Percentiles rank a stretch among this genome's conserved stretches.
Conservation (phyloP, 768 basidiomycete species). For the Melanogaster broomeanus region DNA sequence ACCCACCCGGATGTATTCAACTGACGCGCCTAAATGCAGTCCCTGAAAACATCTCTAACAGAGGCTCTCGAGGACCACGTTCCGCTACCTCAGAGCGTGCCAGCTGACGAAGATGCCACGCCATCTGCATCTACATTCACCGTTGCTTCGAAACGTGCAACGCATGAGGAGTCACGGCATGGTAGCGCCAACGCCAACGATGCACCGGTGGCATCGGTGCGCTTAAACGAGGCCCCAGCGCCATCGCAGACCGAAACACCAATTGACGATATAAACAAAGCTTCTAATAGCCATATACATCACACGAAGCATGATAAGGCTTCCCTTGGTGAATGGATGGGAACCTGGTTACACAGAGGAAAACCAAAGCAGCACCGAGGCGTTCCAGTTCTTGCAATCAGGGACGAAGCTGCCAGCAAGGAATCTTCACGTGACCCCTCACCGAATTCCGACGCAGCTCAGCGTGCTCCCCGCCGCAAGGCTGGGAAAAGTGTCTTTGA, state of each 20-base stretch:
- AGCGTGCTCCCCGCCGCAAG: constrained; percentile 36
- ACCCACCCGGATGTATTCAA: neutral
- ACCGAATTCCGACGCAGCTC: constrained; percentile 16
- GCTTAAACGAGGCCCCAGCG: constrained; percentile 2
- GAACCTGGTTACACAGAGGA: constrained; percentile 68
- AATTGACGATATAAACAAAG: constrained; percentile 8
- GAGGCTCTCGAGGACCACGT: constrained; percentile 55
- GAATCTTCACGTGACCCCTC: constrained; percentile 24
- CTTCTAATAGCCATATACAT: constrained; percentile 7
- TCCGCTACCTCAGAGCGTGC: constrained; percentile 27
- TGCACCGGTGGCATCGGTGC: neutral
- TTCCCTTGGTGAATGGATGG: constrained; percentile 72
- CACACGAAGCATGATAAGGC: constrained; percentile 34
- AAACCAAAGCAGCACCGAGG: constrained; percentile 34
- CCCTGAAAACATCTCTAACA: constrained; percentile 45
- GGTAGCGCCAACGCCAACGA: neutral
- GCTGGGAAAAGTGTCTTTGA: constrained; percentile 69
- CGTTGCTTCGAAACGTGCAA: neutral
- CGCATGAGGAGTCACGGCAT: neutral
- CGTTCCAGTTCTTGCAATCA: constrained; percentile 19
- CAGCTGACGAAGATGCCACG: constrained; percentile 21
- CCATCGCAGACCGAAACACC: constrained; percentile 2
- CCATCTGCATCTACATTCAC: constrained; percentile 12
- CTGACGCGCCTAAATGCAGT: constrained; percentile 28
- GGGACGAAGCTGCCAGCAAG: constrained; percentile 22